Percentiles rank a stretch among this genome's conserved stretches.
These are phyloP conservation scores for Nadsonia commutata DNA, from an alignment of 1,139 yeast species.

Conservation along the genomic window DNA sequence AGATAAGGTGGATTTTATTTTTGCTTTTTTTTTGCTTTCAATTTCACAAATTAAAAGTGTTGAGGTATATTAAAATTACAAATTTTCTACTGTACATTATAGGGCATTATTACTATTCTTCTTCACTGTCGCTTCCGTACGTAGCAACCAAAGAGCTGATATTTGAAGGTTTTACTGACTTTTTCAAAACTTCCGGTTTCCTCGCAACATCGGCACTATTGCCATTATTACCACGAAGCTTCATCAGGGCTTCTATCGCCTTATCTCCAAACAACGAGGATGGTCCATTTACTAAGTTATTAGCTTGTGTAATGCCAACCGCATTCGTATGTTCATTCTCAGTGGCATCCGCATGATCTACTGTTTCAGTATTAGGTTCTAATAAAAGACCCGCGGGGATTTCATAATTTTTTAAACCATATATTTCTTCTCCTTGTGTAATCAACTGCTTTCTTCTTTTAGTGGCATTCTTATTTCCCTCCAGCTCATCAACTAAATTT, in stretches of 20 bases:
- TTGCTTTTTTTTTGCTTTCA: no score
- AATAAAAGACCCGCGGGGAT: not conserved
- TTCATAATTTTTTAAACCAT: not conserved
- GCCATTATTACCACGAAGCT: not conserved
- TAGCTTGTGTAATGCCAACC: not conserved
- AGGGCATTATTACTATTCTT: not conserved
- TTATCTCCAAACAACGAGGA: not conserved
- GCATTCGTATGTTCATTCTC: not conserved
- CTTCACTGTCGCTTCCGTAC: not conserved
- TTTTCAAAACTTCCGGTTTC: no score
- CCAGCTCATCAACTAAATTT: conserved; percentile 16
- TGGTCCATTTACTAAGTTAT: not conserved
- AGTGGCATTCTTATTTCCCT: conserved; percentile 13
- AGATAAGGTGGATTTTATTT: no score
- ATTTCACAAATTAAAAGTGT: no score
- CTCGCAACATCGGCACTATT: no score
- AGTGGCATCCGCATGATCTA: not conserved
- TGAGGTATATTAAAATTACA: no score
- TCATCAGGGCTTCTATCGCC: not conserved
- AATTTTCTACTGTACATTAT: no score
- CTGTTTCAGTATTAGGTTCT: not conserved
- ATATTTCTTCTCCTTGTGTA: conserved; percentile 2
- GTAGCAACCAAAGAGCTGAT: not conserved
- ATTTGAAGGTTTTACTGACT: not conserved
- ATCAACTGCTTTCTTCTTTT: conserved; percentile 6